Evolutionary conservation across 805 yeast genomes (phyloP), one percentile per base, ranked within the genome.

Genomic region (Kodamaea leandrae): DNA sequence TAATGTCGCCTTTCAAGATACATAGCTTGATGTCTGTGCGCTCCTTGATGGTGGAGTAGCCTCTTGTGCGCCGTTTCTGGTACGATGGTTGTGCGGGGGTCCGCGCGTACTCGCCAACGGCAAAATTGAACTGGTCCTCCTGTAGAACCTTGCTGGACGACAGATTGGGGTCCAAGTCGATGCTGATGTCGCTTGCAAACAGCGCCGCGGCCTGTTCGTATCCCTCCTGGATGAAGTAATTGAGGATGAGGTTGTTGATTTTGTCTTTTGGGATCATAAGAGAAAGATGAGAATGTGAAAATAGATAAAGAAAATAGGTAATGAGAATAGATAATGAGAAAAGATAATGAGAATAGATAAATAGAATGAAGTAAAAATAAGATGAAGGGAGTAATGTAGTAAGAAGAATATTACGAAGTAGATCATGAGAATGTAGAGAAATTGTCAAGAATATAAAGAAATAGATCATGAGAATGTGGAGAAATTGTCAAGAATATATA

Each of bases 221-320:
- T 0, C 93, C 95, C 62, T 86, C 90, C 38, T 79, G 77, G 10
- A 88, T 77, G 46, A 88, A 74, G 60, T 84, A 86, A 63, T 85
- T 82, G 57, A 87, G 69, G 9, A 88, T 72, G 43, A 86, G 57
- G 36, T 66, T 66, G 61, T 75, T 78, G 50, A 78, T 61, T 53
- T 66, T 62, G 32, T 55, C 53, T 44, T 64, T 63, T 27, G 64
- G 45, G 16, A 62, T 53, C 15, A 24, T 37, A 34, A 29, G 34
- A 25, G 4, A 16, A 4, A 21, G 18, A 4, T 6, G 26, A 20
- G 13, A n/a, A 32, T 20, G 6, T 4, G n/a, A n/a, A n/a, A n/a
- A n/a, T n/a, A n/a, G 6, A n/a, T 17, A 17, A 14, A 18, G 8
- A 14, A 13, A 21, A 35, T 16, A 29, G 13, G 25, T n/a, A 34